Percentiles rank a stretch among this genome's conserved stretches.
phyloP scores from a whole-genome alignment of 1,284 basidiomycete genomes.

The Cerrena zonata region DNA sequence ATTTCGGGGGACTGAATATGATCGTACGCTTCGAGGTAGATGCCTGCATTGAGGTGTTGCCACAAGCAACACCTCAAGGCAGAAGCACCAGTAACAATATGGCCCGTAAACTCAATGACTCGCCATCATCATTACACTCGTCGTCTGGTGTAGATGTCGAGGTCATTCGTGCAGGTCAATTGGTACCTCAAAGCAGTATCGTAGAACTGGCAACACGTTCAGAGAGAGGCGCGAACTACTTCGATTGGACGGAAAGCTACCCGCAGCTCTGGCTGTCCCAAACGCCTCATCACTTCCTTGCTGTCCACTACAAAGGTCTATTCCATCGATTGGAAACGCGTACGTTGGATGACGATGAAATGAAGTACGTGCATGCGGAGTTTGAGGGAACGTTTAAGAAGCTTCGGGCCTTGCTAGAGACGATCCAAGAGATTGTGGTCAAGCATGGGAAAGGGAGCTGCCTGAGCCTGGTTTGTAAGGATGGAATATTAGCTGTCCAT shows the following conservation, averaged over 20 bases:
- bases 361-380: slow-evolving; percentile 26
- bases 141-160: background rate
- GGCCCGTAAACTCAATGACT: slow-evolving; percentile 4
- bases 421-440: slow-evolving; percentile 38
- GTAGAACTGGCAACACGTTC: slow-evolving; percentile 39
- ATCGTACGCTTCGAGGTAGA: slow-evolving; percentile 48
- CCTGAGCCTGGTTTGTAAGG: slow-evolving; percentile 42
- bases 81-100: slow-evolving; percentile 5
- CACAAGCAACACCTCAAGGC: background rate
- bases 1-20: slow-evolving; percentile 43
- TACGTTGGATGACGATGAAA: slow-evolving; percentile 30
- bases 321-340: slow-evolving; percentile 42
- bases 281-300: slow-evolving; percentile 46
- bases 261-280: slow-evolving; percentile 56
- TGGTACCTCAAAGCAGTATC: slow-evolving; percentile 31
- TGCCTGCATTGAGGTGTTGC: slow-evolving; percentile 38
- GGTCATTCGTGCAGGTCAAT: slow-evolving; percentile 18
- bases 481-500: slow-evolving; percentile 21
- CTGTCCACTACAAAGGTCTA: slow-evolving; percentile 39
- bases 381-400: slow-evolving; percentile 34
- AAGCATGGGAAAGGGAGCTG: slow-evolving; percentile 37
- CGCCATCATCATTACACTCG: background rate
- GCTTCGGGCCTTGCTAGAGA: slow-evolving; percentile 34
- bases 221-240: slow-evolving; percentile 9
- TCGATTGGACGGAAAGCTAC: slow-evolving; percentile 35